These are phyloP conservation scores for Naganishia friedmannii DNA, from an alignment of 768 basidiomycete genomes.

Conservation along the genomic window DNA sequence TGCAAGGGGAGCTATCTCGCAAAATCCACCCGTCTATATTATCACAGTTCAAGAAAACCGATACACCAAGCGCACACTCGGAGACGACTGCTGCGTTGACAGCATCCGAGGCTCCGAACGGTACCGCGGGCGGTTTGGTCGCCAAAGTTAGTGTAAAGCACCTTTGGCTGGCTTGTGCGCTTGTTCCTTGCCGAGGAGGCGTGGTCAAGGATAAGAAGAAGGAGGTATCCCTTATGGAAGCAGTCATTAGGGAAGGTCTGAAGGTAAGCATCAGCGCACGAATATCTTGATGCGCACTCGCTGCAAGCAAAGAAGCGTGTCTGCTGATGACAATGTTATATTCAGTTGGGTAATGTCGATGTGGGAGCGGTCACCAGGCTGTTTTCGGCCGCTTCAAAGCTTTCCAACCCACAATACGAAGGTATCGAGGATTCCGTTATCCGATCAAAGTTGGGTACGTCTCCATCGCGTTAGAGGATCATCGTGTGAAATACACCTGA, in stretches of 20 bases:
- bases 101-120: constrained; percentile 56
- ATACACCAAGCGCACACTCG: not conserved
- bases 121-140: constrained; percentile 46
- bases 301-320: not conserved
- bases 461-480: not conserved
- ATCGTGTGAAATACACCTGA: not conserved
- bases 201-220: constrained; percentile 69
- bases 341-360: constrained; percentile 46
- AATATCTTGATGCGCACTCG: not conserved
- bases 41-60: constrained; percentile 3
- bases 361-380: constrained; percentile 40
- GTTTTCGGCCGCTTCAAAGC: constrained; percentile 32
- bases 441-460: constrained; percentile 55
- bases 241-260: constrained; percentile 74
- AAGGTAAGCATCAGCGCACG: constrained; percentile 55
- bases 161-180: constrained; percentile 72
- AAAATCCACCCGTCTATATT: constrained; percentile 12
- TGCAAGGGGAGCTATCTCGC: not conserved
- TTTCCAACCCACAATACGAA: constrained; percentile 3
- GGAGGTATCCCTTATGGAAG: constrained; percentile 61
- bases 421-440: constrained; percentile 9
- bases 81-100: constrained; percentile 53
- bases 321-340: constrained; percentile 18
- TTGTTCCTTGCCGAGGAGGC: constrained; percentile 68
- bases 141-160: constrained; percentile 54